Evolutionary conservation across 1,139 yeast species (phyloP).

Genomic region (Nakaseomyces delphensis): DNA sequence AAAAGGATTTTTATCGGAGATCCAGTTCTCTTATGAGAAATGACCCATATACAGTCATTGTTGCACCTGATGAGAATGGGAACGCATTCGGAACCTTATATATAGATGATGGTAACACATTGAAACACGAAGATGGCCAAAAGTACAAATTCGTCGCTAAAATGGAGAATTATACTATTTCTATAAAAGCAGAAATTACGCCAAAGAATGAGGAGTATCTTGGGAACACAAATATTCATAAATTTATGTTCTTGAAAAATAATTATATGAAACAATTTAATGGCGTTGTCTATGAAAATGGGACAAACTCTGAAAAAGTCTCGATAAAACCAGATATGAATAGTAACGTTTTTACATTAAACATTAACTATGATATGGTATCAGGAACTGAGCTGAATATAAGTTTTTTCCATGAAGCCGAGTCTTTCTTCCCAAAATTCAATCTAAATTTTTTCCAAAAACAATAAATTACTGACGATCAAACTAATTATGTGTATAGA

Average conservation of each 20-base stretch:
- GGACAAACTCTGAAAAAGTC: not conserved
- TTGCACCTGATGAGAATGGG: constrained; percentile 48
- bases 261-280: not conserved
- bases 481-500: not conserved
- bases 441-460: not conserved
- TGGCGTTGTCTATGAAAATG: not conserved
- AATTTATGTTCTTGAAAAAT: not conserved
- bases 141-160: not conserved
- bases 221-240: not conserved
- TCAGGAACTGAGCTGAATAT: not conserved
- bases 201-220: not conserved
- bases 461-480: not conserved
- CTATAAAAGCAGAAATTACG: not conserved
- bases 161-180: not conserved
- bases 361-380: not conserved
- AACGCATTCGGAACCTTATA: constrained; percentile 57
- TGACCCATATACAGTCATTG: constrained; percentile 76
- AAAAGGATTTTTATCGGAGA: constrained; percentile 69
- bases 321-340: too few relatives aligned
- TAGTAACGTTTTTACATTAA: not conserved
- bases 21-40: constrained; percentile 64
- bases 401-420: not conserved
- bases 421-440: not conserved
- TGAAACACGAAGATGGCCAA: constrained; percentile 41
- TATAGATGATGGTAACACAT: constrained; percentile 78